Base-by-base conservation (phyloP, 2,329 filamentous ascomycete species). In the Ilyonectria mors-panacis region DNA sequence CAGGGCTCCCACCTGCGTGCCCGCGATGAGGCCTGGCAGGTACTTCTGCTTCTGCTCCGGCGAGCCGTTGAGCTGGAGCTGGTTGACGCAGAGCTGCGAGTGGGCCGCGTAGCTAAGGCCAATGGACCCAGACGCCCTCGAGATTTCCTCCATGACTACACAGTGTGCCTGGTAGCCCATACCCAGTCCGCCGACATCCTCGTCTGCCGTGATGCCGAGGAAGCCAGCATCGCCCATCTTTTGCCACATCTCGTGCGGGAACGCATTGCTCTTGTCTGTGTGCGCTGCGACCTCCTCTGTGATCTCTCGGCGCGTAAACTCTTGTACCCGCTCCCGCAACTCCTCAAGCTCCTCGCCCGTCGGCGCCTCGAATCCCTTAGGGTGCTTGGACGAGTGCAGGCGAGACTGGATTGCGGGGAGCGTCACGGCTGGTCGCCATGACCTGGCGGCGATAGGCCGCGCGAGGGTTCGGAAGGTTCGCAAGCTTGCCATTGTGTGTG, bases 101-200 rank as follows among this genome's bases (percentile, higher is more conserved):
- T 99, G 96, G 8, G 96, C 96, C 2, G 95, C 95, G 80, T 98
- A 99, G 73, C 94, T 97, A 53, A 99, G 88, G 0, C 90, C 95
- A 75, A 97, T 94, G 69, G 91, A 93, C 15, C 84, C 95, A 59
- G 92, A 95, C 3, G 95, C 95, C 65, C 95, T 88, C 63, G 93
- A 96, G 47, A 99, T 86, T 85, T 98, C 96, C 82, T 99, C 96
- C 90, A 98, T 93, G 51, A 98, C 94, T 7, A 97, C 86, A 78
- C 94, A 97, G 83, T 99, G 96, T 50, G 96, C 95, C 84, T 98
- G 95, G 81, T 98, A 99, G 12, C 96, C 96, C 90, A 98, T 92
- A 1, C 87, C 93, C 51, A 98, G 82, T 2, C 95, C 96, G 42
- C 96, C 96, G 59, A 96, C 94, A 63, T 94, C 92, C 82, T 97